Percentiles rank a stretch among this genome's conserved stretches.
Conservation (phyloP, 2,329 filamentous ascomycete species). For the Fusarium citri region DNA sequence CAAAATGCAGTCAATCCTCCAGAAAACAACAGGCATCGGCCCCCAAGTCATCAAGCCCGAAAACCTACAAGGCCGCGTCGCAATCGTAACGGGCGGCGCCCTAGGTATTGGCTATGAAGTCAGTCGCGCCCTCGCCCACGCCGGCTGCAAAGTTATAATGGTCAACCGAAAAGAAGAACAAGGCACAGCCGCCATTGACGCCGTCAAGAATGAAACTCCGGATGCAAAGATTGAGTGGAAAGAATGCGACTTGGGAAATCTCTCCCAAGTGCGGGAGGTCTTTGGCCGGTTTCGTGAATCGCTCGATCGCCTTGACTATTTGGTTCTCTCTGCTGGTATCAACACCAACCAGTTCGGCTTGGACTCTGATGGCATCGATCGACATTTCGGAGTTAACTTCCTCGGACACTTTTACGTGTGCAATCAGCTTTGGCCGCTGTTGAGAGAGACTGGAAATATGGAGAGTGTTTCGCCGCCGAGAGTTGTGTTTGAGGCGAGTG, state of each 20-base stretch:
- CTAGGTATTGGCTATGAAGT: slow-evolving; percentile 55
- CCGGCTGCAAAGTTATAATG: slow-evolving; percentile 53
- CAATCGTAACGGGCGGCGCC: slow-evolving; percentile 54
- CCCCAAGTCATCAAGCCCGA: slow-evolving; percentile 51
- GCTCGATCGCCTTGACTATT: slow-evolving; percentile 55
- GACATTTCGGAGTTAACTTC: slow-evolving; percentile 59
- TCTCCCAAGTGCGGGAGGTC: slow-evolving; percentile 30
- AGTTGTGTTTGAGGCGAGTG: slow-evolving; percentile 56
- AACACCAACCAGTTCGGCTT: slow-evolving; percentile 55
- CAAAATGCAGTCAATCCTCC: slow-evolving; percentile 54
- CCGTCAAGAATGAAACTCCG: slow-evolving; percentile 42
- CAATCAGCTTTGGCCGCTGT: slow-evolving; percentile 53
- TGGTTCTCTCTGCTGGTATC: slow-evolving; percentile 58
- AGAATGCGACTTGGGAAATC: slow-evolving; percentile 52
- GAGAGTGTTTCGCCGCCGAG: slow-evolving; percentile 51
- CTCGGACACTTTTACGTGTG: slow-evolving; percentile 57
- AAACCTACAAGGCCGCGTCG: slow-evolving; percentile 52
- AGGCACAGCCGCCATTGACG: slow-evolving; percentile 45
- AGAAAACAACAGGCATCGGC: slow-evolving; percentile 49
- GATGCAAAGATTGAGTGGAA: slow-evolving; percentile 53
- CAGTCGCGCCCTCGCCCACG: slow-evolving; percentile 49
- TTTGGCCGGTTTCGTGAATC: slow-evolving; percentile 52
- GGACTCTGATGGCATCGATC: slow-evolving; percentile 56
- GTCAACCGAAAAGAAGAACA: slow-evolving; percentile 51
- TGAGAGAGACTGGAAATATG: slow-evolving; percentile 55